Evolutionary conservation across 1,284 basidiomycete species (phyloP).

Genomic region (Rhodotorula sp.): DNA sequence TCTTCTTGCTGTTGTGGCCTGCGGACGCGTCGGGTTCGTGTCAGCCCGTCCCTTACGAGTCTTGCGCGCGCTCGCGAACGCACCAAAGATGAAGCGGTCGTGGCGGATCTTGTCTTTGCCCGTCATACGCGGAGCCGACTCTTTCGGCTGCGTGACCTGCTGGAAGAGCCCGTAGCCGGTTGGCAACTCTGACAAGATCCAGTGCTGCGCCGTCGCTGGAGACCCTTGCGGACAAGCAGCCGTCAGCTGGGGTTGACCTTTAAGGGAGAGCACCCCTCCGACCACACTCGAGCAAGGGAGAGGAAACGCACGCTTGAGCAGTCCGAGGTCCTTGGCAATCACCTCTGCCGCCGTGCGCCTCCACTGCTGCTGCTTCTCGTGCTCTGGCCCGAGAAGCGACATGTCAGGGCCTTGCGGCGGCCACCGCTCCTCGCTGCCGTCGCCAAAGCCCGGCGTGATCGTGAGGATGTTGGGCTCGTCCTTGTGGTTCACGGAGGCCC

Average conservation of each 20-base stretch:
- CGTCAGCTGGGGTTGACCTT: not conserved
- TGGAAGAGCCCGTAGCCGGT: conserved; percentile 34
- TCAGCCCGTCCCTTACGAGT: no score
- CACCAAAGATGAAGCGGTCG: conserved; percentile 39
- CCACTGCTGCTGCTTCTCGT: conserved; percentile 30
- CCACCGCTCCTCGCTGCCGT: conserved; percentile 25
- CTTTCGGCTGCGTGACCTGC: conserved; percentile 35
- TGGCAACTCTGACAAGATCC: conserved; percentile 30
- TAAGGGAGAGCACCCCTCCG: not conserved
- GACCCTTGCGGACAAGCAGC: not conserved
- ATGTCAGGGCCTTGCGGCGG: conserved; percentile 28
- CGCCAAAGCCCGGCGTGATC: conserved; percentile 13
- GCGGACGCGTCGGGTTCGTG: not conserved
- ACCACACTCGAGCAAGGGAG: not conserved
- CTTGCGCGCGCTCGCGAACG: not conserved
- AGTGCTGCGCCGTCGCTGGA: conserved; percentile 15
- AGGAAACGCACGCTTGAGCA: conserved; percentile 17
- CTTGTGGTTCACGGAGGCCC: not conserved
- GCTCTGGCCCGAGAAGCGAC: conserved; percentile 10
- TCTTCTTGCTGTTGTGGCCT: conserved; percentile 35
- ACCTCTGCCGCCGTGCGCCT: conserved; percentile 28
- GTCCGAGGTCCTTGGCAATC: conserved; percentile 27
- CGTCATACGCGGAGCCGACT: not conserved
- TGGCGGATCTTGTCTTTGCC: conserved; percentile 15
- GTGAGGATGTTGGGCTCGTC: conserved; percentile 11